Base-by-base conservation (phyloP, 345 rosid species). In the Populus ilicifolia region DNA sequence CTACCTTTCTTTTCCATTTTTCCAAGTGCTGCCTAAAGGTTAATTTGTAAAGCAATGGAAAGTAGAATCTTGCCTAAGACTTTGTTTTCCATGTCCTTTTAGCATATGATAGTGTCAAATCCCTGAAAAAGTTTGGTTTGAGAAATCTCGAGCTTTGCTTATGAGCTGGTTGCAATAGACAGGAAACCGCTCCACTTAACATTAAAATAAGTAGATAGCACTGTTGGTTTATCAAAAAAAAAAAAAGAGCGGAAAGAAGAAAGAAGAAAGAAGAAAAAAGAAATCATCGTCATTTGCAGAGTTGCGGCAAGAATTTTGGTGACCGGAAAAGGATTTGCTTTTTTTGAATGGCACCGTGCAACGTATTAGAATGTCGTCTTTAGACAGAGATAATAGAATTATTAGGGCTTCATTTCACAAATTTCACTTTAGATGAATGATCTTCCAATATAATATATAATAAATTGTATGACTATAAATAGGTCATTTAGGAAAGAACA, bases 1-100 rank as follows among this genome's bases (percentile, higher is more conserved):
- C 5, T 48, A 59, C 14, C 64, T 59, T 59, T 59, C 64, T 71
- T 70, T 59, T 67, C 65, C 75, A 41, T 59, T 70, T 62, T 74
- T 74, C 70, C 66, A 77, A 80, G 80, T 78, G 84, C 59, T 81
- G 64, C 78, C 77, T 18, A 81, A 83, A 72, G 67, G 36, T 48
- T 59, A 2, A 8, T 69, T 77, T 74, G 69, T 77, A 81, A 81
- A 74, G 81, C 65, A 66, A 43, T 77, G 13, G 63, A 80, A 80
- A 78, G 64, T 74, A 71, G 79, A 78, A 75, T 80, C 80, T 74
- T 73, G 73, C 50, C 62, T 29, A 36, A 48, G 71, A 27, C 70
- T 44, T 68, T 23, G 17, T 38, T 78, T 41, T 33, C 17, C 36
- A 44, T 38, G 10, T 27, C 17, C n/a, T 29, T 8, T 39, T 35